These are phyloP conservation scores for Tephrocybe sp. DNA, from an alignment of 768 basidiomycete species.

Conservation along the genomic window DNA sequence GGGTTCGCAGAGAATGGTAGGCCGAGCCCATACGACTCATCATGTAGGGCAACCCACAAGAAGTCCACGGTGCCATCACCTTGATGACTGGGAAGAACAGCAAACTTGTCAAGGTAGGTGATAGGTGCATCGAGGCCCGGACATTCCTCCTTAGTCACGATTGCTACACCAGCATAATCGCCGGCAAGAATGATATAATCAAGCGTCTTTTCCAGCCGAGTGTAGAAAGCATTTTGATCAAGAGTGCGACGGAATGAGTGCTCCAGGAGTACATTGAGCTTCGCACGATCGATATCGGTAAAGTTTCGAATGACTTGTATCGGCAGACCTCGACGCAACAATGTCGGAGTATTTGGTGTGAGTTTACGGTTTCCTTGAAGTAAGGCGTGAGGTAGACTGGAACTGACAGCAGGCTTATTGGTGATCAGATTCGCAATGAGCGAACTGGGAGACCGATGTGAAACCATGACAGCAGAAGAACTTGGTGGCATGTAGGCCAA, in stretches of 20 bases:
- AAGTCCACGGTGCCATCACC: slow-evolving; percentile 99
- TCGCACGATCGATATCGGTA: slow-evolving; percentile 69
- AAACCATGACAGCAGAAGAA: slow-evolving; percentile 95
- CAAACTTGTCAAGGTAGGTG: slow-evolving; percentile 98
- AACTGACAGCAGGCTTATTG: slow-evolving; percentile 95
- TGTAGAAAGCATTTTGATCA: slow-evolving; percentile 74
- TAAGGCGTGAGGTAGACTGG: slow-evolving; percentile 91
- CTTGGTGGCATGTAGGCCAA: slow-evolving; percentile 89
- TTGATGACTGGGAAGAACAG: slow-evolving; percentile 91
- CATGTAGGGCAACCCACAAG: slow-evolving; percentile 97
- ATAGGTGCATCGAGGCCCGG: slow-evolving; percentile 48
- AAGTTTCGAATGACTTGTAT: slow-evolving; percentile 76
- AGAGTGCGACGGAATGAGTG: slow-evolving; percentile 80
- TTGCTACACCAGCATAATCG: slow-evolving; percentile 92
- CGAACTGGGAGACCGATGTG: slow-evolving; percentile 92
- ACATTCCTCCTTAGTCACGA: slow-evolving; percentile 73
- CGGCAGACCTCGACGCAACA: slow-evolving; percentile 86
- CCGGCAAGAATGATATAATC: slow-evolving; percentile 95
- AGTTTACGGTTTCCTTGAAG: slow-evolving; percentile 85
- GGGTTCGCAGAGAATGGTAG: slow-evolving; percentile 93
- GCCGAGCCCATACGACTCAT: slow-evolving; percentile 97
- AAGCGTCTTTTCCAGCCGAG: slow-evolving; percentile 69
- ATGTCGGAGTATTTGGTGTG: slow-evolving; percentile 88
- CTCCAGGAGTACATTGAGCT: slow-evolving; percentile 83
- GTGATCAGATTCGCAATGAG: slow-evolving; percentile 97